Conservation (phyloP, 2,329 filamentous ascomycete genomes). For the Colletotrichum scovillei region DNA sequence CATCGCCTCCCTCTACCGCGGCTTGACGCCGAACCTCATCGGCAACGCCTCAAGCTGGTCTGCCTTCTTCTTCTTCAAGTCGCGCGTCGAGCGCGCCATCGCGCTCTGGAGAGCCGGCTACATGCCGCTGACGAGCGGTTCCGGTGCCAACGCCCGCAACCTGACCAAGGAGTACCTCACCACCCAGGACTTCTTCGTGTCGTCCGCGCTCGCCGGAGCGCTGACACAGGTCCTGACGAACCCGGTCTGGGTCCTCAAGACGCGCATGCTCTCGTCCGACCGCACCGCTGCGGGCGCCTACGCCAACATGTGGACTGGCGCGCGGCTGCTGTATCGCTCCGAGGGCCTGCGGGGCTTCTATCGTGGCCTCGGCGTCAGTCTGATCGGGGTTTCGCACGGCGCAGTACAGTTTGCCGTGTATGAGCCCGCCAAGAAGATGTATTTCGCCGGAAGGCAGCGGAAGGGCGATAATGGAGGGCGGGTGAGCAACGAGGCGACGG, state of each 20-base stretch:
- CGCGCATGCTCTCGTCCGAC: conserved; percentile 92
- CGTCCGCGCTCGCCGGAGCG: conserved; percentile 77
- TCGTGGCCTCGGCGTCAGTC: conserved; percentile 82
- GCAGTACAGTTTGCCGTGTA: conserved; percentile 97
- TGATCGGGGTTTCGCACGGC: conserved; percentile 90
- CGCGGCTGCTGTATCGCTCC: conserved; percentile 70
- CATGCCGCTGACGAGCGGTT: conserved; percentile 5
- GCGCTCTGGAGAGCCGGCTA: conserved; percentile 45
- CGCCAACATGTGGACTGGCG: conserved; percentile 78
- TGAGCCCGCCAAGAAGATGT: conserved; percentile 72
- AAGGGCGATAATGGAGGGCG: conserved; percentile 41
- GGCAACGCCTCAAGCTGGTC: conserved; percentile 94
- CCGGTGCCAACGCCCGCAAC: conserved; percentile 35
- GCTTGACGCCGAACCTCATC: conserved; percentile 88
- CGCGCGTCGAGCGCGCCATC: conserved; percentile 61
- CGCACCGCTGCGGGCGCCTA: conserved; percentile 82
- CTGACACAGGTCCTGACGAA: conserved; percentile 88
- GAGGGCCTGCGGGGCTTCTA: conserved; percentile 89
- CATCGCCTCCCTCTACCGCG: conserved; percentile 83
- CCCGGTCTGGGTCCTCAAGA: conserved; percentile 98
- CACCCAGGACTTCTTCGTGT: conserved; percentile 81
- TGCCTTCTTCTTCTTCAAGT: conserved; percentile 87
- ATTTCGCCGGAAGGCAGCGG: conserved; percentile 59
- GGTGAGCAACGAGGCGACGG: conserved; percentile 79
- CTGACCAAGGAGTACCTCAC: conserved; percentile 55